Conservation (phyloP, 805 yeast species). For the Ascoidea asiatica region DNA sequence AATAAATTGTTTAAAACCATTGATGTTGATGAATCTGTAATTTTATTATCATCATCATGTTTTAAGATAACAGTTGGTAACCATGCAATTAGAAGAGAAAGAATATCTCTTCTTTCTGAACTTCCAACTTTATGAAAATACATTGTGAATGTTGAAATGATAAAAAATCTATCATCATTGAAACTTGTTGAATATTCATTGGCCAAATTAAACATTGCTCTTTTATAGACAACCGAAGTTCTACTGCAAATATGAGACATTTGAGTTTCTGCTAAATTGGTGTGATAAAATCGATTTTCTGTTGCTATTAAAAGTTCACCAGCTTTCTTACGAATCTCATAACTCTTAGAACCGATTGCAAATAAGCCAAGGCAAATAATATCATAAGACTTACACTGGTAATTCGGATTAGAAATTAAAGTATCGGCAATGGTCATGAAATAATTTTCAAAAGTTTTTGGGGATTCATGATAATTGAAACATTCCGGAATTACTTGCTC, state of each 20-base stretch:
- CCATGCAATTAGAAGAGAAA: constrained; percentile 84
- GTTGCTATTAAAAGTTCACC: constrained; percentile 53
- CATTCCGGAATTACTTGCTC: constrained; percentile 60
- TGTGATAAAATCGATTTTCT: constrained; percentile 45
- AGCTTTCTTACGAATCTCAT: constrained; percentile 58
- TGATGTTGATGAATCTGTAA: constrained; percentile 23
- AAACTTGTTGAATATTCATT: constrained; percentile 50
- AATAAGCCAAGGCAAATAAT: constrained; percentile 63
- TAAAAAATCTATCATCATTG: constrained; percentile 43
- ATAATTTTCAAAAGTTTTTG: constrained; percentile 48
- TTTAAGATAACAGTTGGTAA: constrained; percentile 68
- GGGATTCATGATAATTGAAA: constrained; percentile 37
- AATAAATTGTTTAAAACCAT: constrained; percentile 75
- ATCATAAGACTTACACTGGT: constrained; percentile 45
- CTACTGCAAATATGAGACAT: constrained; percentile 61
- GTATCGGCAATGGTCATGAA: constrained; percentile 62
- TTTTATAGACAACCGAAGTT: constrained; percentile 74
- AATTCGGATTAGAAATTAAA: constrained; percentile 32
- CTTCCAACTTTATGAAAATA: constrained; percentile 47
- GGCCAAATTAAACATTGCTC: constrained; percentile 72
- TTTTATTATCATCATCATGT: constrained; percentile 26
- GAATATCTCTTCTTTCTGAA: constrained; percentile 55
- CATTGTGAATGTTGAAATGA: constrained; percentile 63
- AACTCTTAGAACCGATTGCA: constrained; percentile 63
- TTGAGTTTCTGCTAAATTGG: constrained; percentile 40